Evolutionary conservation across 2,329 filamentous ascomycete species (phyloP).

Genomic region (Trichocomaceae sp.): DNA sequence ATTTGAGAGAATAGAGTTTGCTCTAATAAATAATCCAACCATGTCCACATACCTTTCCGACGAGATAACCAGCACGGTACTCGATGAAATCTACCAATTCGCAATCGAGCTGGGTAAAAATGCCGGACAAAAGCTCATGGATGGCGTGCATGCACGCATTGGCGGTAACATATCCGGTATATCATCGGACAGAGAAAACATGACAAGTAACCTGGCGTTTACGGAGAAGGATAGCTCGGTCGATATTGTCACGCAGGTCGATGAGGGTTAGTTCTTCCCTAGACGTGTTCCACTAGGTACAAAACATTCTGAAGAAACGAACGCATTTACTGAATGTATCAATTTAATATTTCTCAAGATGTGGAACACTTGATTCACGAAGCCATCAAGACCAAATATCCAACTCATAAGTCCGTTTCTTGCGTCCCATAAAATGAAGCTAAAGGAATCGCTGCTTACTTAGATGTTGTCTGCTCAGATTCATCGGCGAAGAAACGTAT

Average conservation of each 20-base stretch:
- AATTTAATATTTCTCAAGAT: constrained; percentile 46
- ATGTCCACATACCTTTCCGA: constrained; percentile 1
- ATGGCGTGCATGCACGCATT: constrained; percentile 54
- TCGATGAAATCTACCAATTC: constrained; percentile 63
- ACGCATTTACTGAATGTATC: background rate
- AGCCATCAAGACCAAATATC: constrained; percentile 55
- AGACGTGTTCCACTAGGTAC: no score
- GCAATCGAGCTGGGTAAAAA: constrained; percentile 63
- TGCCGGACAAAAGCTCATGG: constrained; percentile 61
- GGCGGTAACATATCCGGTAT: constrained; percentile 22
- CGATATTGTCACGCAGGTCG: constrained; percentile 70
- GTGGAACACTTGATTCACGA: constrained; percentile 64
- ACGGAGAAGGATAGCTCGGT: constrained; percentile 68
- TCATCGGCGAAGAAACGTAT: constrained; percentile 72
- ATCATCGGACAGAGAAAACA: constrained; percentile 3
- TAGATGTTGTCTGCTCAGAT: constrained; percentile 27
- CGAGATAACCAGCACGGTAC: constrained; percentile 13
- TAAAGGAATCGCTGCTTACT: background rate
- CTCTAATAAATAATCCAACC: background rate
- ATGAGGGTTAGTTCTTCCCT: constrained; percentile 59
- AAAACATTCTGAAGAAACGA: background rate
- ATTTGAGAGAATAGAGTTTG: background rate
- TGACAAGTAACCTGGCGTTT: constrained; percentile 33
- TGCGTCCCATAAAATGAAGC: background rate
- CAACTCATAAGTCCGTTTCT: constrained; percentile 55